These are phyloP conservation scores for Corynascus novoguineensis DNA, from an alignment of 495 filamentous ascomycete species.

Conservation along the genomic window DNA sequence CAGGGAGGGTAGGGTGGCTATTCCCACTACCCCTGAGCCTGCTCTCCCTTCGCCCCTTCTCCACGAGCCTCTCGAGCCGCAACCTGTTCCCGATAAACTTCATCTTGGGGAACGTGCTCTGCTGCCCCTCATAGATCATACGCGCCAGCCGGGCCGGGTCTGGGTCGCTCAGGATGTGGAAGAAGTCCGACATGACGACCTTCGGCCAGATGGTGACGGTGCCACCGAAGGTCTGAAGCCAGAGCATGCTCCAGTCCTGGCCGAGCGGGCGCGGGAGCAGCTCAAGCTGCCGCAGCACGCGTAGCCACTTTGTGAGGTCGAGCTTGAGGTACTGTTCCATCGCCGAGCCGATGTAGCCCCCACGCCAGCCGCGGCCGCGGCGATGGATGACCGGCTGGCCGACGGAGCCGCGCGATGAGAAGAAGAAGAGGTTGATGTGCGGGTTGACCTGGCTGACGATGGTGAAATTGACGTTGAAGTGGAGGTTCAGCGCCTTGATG, in stretches of 20 bases:
- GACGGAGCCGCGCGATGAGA: constrained; percentile 84
- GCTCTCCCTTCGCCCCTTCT: constrained; percentile 61
- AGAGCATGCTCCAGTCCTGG: constrained; percentile 94
- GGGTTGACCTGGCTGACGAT: constrained; percentile 97
- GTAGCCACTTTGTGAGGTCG: constrained; percentile 93
- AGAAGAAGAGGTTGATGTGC: constrained; percentile 97
- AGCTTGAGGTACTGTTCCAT: constrained; percentile 92
- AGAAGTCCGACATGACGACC: constrained; percentile 67
- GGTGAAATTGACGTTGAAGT: constrained; percentile 97
- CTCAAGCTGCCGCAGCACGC: constrained; percentile 85
- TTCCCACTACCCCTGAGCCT: constrained; percentile 21
- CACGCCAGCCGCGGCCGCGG: constrained; percentile 88
- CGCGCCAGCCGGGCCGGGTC: constrained; percentile 63
- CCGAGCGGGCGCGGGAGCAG: constrained; percentile 84
- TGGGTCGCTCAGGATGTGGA: constrained; percentile 80
- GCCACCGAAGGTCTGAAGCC: constrained; percentile 90
- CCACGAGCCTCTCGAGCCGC: constrained; percentile 73
- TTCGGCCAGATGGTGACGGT: constrained; percentile 96
- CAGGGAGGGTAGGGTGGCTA: too few relatives aligned
- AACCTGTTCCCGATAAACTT: constrained; percentile 84
- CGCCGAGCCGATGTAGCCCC: constrained; percentile 87
- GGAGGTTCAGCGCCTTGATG: constrained; percentile 82
- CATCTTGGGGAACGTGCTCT: constrained; percentile 80
- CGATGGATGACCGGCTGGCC: constrained; percentile 93
- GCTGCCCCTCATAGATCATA: constrained; percentile 86